These are phyloP conservation scores for Globisporangium solare DNA, from an alignment of 352 stramenopile species.

Conservation along the genomic window DNA sequence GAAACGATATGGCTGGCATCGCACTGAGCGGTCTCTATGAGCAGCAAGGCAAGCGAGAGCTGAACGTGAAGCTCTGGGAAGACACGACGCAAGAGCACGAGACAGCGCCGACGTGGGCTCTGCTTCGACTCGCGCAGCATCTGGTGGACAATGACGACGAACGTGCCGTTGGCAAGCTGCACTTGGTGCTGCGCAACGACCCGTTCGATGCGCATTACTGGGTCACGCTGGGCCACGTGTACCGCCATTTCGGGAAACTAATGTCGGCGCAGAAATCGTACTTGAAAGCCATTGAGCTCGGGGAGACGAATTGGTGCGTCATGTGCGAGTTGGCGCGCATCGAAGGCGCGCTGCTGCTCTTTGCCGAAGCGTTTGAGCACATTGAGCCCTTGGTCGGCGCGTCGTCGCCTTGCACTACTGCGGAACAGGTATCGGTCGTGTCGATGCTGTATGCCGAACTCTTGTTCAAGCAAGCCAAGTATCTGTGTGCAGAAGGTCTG, in stretches of 20 bases:
- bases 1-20: slow-evolving; percentile 51
- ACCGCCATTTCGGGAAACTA: slow-evolving; percentile 74
- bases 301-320: slow-evolving; percentile 61
- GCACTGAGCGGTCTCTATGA: slow-evolving; percentile 71
- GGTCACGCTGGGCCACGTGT: slow-evolving; percentile 74
- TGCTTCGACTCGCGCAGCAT: slow-evolving; percentile 67
- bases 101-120: slow-evolving; percentile 64
- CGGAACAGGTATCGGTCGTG: slow-evolving; percentile 28
- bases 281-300: slow-evolving; percentile 65
- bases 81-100: slow-evolving; percentile 51
- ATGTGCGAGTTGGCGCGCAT: slow-evolving; percentile 77
- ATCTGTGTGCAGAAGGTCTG: slow-evolving; percentile 63
- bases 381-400: slow-evolving; percentile 41
- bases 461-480: slow-evolving; percentile 76
- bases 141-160: slow-evolving; percentile 67
- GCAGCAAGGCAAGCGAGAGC: slow-evolving; percentile 46
- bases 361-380: slow-evolving; percentile 62
- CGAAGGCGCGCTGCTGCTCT: slow-evolving; percentile 63
- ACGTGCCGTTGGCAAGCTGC: slow-evolving; percentile 56
- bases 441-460: slow-evolving; percentile 61
- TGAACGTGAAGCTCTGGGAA: slow-evolving; percentile 72
- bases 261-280: slow-evolving; percentile 81
- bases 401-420: neutral
- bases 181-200: slow-evolving; percentile 70
- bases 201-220: slow-evolving; percentile 60